These are phyloP conservation scores for Colletotrichum kahawae DNA, from an alignment of 2,329 filamentous ascomycete species.

Conservation along the genomic window DNA sequence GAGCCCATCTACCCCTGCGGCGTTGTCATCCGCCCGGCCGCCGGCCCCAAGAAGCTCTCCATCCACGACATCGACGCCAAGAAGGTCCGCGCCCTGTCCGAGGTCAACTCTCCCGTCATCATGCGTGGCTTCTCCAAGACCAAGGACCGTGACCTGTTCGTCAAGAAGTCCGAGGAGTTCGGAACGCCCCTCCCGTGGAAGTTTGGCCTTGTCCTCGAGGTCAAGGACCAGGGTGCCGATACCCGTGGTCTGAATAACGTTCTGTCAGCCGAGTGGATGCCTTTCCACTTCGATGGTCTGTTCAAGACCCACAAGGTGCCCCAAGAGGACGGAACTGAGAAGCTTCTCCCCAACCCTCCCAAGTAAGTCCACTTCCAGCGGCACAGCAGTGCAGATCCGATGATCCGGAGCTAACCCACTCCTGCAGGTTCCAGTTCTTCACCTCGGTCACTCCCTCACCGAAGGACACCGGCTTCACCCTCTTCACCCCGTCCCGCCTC, in stretches of 20 bases:
- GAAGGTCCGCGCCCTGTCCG: conserved; percentile 50
- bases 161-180: conserved; percentile 50
- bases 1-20: conserved; percentile 55
- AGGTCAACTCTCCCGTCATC: conserved; percentile 57
- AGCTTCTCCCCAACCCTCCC: conserved; percentile 47
- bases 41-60: conserved; percentile 33
- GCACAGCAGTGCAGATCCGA: neutral
- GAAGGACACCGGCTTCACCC: conserved; percentile 55
- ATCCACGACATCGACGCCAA: conserved; percentile 48
- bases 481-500: conserved; percentile 57
- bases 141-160: conserved; percentile 47
- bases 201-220: conserved; percentile 55
- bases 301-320: conserved; percentile 55
- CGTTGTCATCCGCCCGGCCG: conserved; percentile 42
- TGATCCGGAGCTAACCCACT: neutral
- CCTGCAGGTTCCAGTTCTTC: conserved; percentile 55
- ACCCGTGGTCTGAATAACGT: conserved; percentile 55
- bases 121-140: conserved; percentile 57
- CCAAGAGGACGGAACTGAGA: conserved; percentile 42
- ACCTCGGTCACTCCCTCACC: conserved; percentile 51
- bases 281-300: conserved; percentile 62
- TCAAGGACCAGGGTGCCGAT: conserved; percentile 52
- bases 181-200: conserved; percentile 56
- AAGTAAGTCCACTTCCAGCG: conserved; percentile 32
- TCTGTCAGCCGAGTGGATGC: conserved; percentile 59